Evolutionary conservation across 2,329 filamentous ascomycete genomes (phyloP), one percentile per base, ranked within the genome.

Genomic region (Chrysosporium keratinophilum): DNA sequence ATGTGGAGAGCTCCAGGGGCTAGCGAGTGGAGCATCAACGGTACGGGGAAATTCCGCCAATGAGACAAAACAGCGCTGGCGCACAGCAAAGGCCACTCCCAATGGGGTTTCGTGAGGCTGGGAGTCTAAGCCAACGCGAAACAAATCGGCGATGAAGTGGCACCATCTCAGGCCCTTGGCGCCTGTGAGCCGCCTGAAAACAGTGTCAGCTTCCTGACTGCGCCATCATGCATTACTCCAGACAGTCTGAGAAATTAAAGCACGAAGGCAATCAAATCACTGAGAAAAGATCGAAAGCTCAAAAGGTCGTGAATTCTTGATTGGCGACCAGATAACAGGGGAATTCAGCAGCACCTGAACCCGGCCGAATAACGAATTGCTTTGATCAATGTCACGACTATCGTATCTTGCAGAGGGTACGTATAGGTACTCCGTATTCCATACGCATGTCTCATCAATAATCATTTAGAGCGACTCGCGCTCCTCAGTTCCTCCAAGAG

Each of bases 1-100:
- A 50, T 50, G 47, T 50, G 47, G 47, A 50, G 14, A 33, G 37
- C 47, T 49, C 45, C 12, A 28, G 14, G 14, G n/a, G 45, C 33
- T 48, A 37, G 17, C 5, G 35, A 31, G 23, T 28, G 23, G 23
- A 28, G 23, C 17, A 34, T 17, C 45, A 10, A 39, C 15, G 3
- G 23, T n/a, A 48, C 34, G 33, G 45, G 9, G 45, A 48, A 39
- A 20, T 20, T 37, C 37, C 15, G 19, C 45, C 45, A 48, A 48
- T 48, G 17, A 23, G 11, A 14, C 11, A 15, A n/a, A 39, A 39
- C 35, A 15, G 3, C 9, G 11, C n/a, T 10, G n/a, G 28, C 9
- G 11, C 9, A 31, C 28, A 11, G 28, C 20, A 34, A 9, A 35
- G 20, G 20, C 19, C 4, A 19, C 28, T 35, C 43, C 23, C 15